A percentile compares a stretch with the other conserved stretches of the same genome.
Conservation (phyloP, 192 early-diverging fungal genomes). For the Podila epicladia region DNA sequence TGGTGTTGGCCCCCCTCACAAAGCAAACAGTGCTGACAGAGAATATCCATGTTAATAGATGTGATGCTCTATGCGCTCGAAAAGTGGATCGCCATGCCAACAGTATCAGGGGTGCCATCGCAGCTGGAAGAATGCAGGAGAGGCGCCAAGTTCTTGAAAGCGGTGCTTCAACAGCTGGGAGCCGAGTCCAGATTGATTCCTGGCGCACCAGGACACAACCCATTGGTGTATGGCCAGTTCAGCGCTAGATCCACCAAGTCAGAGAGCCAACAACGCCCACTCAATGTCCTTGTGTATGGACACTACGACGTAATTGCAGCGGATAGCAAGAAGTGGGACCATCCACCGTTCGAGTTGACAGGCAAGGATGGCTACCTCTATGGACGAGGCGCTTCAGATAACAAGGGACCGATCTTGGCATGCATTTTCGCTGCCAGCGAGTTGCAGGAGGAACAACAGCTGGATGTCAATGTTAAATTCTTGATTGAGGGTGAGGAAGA, state of each 20-base stretch:
- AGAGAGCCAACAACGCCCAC: slow-evolving; percentile 5
- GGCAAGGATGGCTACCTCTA: slow-evolving; percentile 79
- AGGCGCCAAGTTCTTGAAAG: slow-evolving; percentile 77
- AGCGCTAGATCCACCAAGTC: slow-evolving; percentile 21
- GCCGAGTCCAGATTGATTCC: slow-evolving; percentile 71
- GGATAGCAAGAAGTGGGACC: slow-evolving; percentile 69
- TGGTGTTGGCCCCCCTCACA: no score
- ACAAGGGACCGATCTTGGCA: slow-evolving; percentile 83
- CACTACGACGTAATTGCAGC: slow-evolving; percentile 88
- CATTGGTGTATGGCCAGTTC: slow-evolving; percentile 70
- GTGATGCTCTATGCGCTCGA: slow-evolving; percentile 69
- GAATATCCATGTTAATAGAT: slow-evolving; percentile 33
- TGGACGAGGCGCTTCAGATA: slow-evolving; percentile 82
- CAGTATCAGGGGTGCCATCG: slow-evolving; percentile 73
- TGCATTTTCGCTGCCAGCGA: slow-evolving; percentile 78
- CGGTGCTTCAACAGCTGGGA: slow-evolving; percentile 72
- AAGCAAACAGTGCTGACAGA: no score
- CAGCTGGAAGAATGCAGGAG: slow-evolving; percentile 76
- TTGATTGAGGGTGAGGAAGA: slow-evolving; percentile 87
- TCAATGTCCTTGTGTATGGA: slow-evolving; percentile 75
- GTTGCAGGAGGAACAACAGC: slow-evolving; percentile 61
- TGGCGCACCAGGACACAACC: slow-evolving; percentile 68
- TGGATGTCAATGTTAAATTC: slow-evolving; percentile 75
- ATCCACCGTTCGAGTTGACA: slow-evolving; percentile 71
- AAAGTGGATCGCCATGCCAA: slow-evolving; percentile 74